Evolutionary conservation across 257 asterid species (phyloP).

Genomic region (Nicotiana tomentosiformis): DNA sequence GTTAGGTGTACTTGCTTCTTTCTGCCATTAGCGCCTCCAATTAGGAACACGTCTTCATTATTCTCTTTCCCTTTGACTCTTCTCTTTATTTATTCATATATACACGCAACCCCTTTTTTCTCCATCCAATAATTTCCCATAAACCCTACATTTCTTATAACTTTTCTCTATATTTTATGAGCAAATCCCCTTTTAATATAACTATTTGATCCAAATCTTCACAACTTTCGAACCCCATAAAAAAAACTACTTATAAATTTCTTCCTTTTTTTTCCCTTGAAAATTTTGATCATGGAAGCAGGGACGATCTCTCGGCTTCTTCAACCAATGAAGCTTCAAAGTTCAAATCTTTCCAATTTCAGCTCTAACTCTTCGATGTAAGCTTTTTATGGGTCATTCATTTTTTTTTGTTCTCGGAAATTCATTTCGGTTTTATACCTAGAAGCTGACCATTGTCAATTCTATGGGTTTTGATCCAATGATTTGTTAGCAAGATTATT

Average conservation of each 20-base stretch:
- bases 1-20: background rate
- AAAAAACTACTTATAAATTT: too few relatives aligned
- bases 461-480: background rate
- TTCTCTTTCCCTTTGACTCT: background rate
- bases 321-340: constrained; percentile 20
- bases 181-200: background rate
- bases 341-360: constrained; percentile 14
- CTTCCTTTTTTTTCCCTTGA: background rate
- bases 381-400: constrained; percentile 17
- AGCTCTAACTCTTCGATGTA: constrained; percentile 36
- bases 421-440: background rate
- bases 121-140: background rate
- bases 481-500: background rate
- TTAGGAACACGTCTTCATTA: background rate
- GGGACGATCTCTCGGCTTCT: constrained; percentile 39
- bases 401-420: background rate
- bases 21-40: background rate
- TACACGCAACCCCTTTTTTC: background rate
- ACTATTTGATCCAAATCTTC: too few relatives aligned
- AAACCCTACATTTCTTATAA: background rate
- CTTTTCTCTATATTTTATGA: background rate
- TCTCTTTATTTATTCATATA: too few relatives aligned
- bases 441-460: background rate
- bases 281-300: constrained; percentile 46
- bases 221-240: too few relatives aligned